phyloP scores from a whole-genome alignment of 257 asterid species.

The Hygrophila difformis region DNA sequence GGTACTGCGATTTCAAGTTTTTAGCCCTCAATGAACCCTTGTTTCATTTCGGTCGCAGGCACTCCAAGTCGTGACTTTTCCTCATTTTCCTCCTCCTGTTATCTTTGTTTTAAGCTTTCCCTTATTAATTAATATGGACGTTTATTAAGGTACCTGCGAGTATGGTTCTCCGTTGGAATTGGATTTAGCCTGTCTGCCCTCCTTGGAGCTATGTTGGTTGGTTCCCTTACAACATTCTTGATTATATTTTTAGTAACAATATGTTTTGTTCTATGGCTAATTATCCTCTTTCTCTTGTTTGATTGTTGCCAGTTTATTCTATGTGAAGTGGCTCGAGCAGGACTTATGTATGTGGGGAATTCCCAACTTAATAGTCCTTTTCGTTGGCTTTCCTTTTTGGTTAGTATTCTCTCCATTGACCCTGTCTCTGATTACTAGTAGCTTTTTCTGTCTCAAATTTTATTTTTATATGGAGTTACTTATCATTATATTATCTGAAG shows the following conservation, averaged over 20 bases:
- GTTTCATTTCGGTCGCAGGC: conserved; percentile 59
- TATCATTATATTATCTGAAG: neutral
- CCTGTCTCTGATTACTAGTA: neutral
- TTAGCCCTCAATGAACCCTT: conserved; percentile 51
- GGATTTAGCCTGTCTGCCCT: conserved; percentile 66
- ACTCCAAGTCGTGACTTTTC: conserved; percentile 40
- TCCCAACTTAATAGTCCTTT: conserved; percentile 19
- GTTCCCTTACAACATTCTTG: conserved; percentile 8
- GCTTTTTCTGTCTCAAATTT: neutral
- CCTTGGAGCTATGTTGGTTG: conserved; percentile 48
- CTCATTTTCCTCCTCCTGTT: neutral
- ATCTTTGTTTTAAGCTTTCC: neutral
- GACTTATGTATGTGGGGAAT: conserved; percentile 31
- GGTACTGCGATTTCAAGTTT: conserved; percentile 82
- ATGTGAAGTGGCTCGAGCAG: conserved; percentile 34
- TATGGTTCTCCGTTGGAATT: conserved; percentile 75
- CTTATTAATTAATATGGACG: neutral
- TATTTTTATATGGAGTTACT: neutral
- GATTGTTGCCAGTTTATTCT: conserved; percentile 42
- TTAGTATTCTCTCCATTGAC: conserved; percentile 23
- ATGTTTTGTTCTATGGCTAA: neutral
- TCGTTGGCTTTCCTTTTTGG: conserved; percentile 39
- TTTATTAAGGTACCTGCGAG: conserved; percentile 41
- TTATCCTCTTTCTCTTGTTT: neutral
- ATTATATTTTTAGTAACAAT: neutral